These are phyloP conservation scores for Eutrema yunnanense DNA, from an alignment of 345 rosid species.

Conservation along the genomic window DNA sequence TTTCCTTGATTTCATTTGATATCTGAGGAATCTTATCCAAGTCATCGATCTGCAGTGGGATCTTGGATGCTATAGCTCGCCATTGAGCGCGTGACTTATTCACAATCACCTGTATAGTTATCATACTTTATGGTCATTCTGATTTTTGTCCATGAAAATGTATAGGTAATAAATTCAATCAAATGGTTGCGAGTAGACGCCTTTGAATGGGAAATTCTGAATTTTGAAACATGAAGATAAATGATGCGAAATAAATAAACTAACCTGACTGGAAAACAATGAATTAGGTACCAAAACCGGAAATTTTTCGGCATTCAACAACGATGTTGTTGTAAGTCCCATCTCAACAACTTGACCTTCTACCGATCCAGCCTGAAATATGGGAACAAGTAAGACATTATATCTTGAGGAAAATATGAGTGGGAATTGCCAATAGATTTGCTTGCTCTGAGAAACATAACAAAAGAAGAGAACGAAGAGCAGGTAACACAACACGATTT, in stretches of 20 bases:
- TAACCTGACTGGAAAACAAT: slow-evolving; percentile 91
- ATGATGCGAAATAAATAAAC: background rate
- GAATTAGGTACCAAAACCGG: slow-evolving; percentile 91
- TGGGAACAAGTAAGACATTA: background rate
- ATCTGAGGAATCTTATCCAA: slow-evolving; percentile 64
- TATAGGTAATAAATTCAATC: background rate
- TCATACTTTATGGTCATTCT: background rate
- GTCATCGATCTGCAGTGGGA: slow-evolving; percentile 64
- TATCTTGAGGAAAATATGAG: background rate
- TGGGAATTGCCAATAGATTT: no score
- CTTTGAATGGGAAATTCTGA: background rate
- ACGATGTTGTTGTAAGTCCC: slow-evolving; percentile 79
- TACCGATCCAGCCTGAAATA: slow-evolving; percentile 71
- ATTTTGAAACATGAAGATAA: background rate
- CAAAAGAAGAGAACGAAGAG: background rate
- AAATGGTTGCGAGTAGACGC: background rate
- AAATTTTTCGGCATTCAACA: slow-evolving; percentile 74
- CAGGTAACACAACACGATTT: background rate
- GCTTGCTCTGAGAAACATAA: background rate
- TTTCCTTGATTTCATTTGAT: slow-evolving; percentile 65
- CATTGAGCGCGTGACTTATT: slow-evolving; percentile 86
- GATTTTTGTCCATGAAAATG: background rate
- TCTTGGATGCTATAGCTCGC: slow-evolving; percentile 55
- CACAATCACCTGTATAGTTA: slow-evolving; percentile 57
- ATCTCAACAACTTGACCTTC: slow-evolving; percentile 95